Conservation (phyloP, 345 rosid species). For the Durio zibethinus region DNA sequence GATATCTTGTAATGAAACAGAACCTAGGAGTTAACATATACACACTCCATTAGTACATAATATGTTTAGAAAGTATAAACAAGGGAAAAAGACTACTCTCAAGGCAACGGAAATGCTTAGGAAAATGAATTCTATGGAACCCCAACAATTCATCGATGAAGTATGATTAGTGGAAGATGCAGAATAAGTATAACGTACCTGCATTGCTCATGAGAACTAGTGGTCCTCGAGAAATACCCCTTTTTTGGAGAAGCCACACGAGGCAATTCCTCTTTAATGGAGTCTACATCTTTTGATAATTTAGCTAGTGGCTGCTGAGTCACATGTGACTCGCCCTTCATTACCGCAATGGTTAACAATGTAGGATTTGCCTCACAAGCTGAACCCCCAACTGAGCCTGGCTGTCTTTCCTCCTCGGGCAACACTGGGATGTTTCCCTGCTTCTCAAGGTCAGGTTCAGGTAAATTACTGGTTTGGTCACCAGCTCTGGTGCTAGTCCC, state of each 20-base stretch:
- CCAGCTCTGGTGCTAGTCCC: conserved; percentile 20
- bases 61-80: neutral
- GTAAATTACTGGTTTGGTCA: neutral
- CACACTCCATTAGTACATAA: neutral
- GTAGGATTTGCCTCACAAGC: conserved; percentile 20
- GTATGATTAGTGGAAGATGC: neutral
- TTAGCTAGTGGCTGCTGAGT: conserved; percentile 20
- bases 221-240: conserved; percentile 47
- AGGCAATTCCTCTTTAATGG: conserved; percentile 28
- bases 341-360: conserved; percentile 43
- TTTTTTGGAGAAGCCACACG: conserved; percentile 38
- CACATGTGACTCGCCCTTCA: conserved; percentile 36
- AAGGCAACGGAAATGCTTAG: neutral
- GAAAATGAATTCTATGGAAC: neutral
- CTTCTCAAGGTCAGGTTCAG: conserved; percentile 44
- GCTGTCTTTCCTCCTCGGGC: conserved; percentile 16
- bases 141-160: neutral
- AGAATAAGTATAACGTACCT: conserved; percentile 32
- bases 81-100: neutral
- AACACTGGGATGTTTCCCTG: conserved; percentile 31
- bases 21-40: neutral
- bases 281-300: conserved; percentile 20
- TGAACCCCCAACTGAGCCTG: conserved; percentile 20
- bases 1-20: neutral
- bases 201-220: conserved; percentile 77